Conservation (phyloP, 1,284 basidiomycete genomes). For the Agaricales sp. region DNA sequence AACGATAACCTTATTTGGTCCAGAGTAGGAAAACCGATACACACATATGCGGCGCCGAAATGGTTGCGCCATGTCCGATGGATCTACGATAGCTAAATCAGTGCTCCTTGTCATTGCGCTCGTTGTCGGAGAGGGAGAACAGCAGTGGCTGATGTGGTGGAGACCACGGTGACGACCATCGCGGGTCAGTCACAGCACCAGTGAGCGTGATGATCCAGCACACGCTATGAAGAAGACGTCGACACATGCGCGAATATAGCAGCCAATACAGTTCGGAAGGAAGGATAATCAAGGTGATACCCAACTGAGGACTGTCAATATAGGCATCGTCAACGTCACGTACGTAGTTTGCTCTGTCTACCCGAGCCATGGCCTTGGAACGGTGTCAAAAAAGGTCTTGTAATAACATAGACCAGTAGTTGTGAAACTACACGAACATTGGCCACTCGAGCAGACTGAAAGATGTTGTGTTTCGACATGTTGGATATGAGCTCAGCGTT, state of each 20-base stretch:
- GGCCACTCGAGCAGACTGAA: slow-evolving; percentile 41
- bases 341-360: slow-evolving; percentile 73
- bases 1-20: neutral
- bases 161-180: too few species aligned
- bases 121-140: neutral
- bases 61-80: slow-evolving; percentile 78
- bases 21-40: slow-evolving; percentile 6
- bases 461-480: slow-evolving; percentile 42
- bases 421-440: slow-evolving; percentile 22
- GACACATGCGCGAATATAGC: too few species aligned
- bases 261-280: too few species aligned
- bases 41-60: slow-evolving; percentile 88
- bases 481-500: slow-evolving; percentile 70
- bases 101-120: neutral
- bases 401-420: neutral
- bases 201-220: too few species aligned
- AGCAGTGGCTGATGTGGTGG: neutral
- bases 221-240: too few species aligned
- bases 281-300: slow-evolving; percentile 12
- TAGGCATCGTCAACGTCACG: slow-evolving; percentile 47
- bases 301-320: slow-evolving; percentile 69
- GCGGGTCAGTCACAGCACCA: too few species aligned
- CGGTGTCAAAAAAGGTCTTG: slow-evolving; percentile 3
- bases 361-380: slow-evolving; percentile 60
- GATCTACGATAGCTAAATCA: slow-evolving; percentile 26